Base-by-base conservation (phyloP, 352 stramenopile genomes). In the Globisporangium uncinulatum region DNA sequence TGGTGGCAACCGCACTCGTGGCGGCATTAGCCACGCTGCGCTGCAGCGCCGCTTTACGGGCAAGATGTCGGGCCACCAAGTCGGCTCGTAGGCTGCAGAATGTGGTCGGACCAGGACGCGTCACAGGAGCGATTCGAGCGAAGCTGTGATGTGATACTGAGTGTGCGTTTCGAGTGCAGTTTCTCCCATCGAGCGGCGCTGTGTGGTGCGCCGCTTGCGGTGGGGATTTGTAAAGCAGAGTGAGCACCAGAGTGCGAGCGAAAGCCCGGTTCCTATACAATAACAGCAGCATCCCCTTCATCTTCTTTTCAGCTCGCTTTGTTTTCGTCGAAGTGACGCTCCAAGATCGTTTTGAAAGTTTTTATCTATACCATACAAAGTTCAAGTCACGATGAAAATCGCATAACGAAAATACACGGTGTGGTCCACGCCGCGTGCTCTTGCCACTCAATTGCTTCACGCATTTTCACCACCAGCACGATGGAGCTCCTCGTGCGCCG, bases 1-100 rank as follows among this genome's bases (percentile, higher is more conserved):
- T 45, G 83, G 83, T 24, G 78, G 80, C 48, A 70, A 71, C n/a
- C 74, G 83, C 7, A 63, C 56, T 1, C 80, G 80, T 52, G 79
- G 80, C 20, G 79, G 79, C 6, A 72, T 90, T 56, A 90, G 78
- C 58, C 83, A 90, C 62, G 83, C 83, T 20, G 76, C 79, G 17
- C 69, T 92, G 17, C 83, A 92, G 63, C 74, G 83, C 29, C 83
- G 79, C 59, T 88, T 84, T 69, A 92, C 83, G 45, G 83, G 83
- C 74, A 89, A 89, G 66, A 90, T 90, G 83, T 90, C 83, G 31
- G 83, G 83, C 46, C 71, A 79, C 20, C 66, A 69, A 34, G 71
- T 89, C 62, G 70, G 54, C 21, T n/a, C 39, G 41, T 59, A 60
- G 32, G 43, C n/a, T 20, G 17, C 19, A 7, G 10, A 20, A 21